Evolutionary conservation across 78 protist species (phyloP).

Genomic region (Dictyostelium firmibasis): DNA sequence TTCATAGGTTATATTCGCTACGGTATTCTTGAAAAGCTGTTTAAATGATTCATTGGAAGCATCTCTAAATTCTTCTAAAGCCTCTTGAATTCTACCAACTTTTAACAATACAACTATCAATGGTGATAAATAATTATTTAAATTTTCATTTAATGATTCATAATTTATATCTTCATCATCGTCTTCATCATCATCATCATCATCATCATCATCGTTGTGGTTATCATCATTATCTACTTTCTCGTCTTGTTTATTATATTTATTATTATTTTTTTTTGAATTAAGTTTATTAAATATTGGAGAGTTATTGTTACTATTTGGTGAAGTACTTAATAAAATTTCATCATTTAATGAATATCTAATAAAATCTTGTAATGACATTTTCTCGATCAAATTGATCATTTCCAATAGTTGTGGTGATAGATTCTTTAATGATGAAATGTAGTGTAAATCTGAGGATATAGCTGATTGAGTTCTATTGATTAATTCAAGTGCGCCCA

Average conservation of each 20-base stretch:
- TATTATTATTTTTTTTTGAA: not conserved
- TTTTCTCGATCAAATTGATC: constrained; percentile 49
- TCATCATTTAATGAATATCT: constrained; percentile 39
- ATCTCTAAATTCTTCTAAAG: constrained; percentile 53
- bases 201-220: not conserved
- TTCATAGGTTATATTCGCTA: not conserved
- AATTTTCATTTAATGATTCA: not conserved
- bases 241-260: not conserved
- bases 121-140: constrained; percentile 17
- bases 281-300: not conserved
- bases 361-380: constrained; percentile 59
- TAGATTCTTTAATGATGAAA: constrained; percentile 16
- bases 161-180: not conserved
- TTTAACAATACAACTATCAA: not conserved
- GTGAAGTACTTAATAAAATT: not conserved
- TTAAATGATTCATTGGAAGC: constrained; percentile 14
- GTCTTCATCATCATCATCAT: not conserved
- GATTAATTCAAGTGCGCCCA: constrained; percentile 72
- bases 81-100: constrained; percentile 18
- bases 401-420: constrained; percentile 68
- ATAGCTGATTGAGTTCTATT: constrained; percentile 37
- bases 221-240: not conserved
- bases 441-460: not conserved
- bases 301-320: not conserved
- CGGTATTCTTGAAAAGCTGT: not conserved